Evolutionary conservation across 495 filamentous ascomycete species (phyloP).

Genomic region (Penicillium canescens): DNA sequence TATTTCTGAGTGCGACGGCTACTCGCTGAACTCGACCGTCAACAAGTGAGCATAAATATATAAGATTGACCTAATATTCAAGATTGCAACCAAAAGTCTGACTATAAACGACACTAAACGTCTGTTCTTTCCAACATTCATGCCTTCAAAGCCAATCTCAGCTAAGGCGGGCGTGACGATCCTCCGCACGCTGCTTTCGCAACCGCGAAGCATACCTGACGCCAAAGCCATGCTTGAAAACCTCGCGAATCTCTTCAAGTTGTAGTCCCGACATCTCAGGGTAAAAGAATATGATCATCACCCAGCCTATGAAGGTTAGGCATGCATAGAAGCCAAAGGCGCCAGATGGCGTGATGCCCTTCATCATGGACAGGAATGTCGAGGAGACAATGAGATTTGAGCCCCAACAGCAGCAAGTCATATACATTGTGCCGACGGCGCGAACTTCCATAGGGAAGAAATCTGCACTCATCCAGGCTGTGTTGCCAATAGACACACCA

Average conservation of each 20-base stretch:
- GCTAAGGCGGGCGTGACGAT: too few relatives aligned
- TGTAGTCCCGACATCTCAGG: slow-evolving; percentile 51
- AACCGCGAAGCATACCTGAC: slow-evolving; percentile 40
- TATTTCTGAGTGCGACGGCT: too few relatives aligned
- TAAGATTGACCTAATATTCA: too few relatives aligned
- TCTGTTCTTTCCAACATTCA: too few relatives aligned
- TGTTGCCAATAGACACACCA: slow-evolving; percentile 46
- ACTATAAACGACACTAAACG: too few relatives aligned
- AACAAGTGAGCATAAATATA: too few relatives aligned
- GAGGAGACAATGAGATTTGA: slow-evolving; percentile 54
- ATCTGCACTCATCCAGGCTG: slow-evolving; percentile 52
- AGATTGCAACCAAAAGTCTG: too few relatives aligned
- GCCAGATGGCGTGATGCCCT: slow-evolving; percentile 46
- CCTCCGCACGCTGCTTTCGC: slow-evolving; percentile 24
- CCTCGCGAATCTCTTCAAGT: slow-evolving; percentile 50
- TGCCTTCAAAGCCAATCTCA: too few relatives aligned
- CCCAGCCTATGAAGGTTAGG: slow-evolving; percentile 44
- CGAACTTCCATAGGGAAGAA: slow-evolving; percentile 55
- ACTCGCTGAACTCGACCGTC: too few relatives aligned
- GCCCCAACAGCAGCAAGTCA: slow-evolving; percentile 51
- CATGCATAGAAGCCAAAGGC: slow-evolving; percentile 53
- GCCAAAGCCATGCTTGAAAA: slow-evolving; percentile 50
- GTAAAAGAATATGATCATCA: slow-evolving; percentile 50
- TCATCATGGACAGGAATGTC: slow-evolving; percentile 53
- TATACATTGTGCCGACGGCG: slow-evolving; percentile 53